Conservation (phyloP, 139 green algal genomes). For the Coelastrella sp. region DNA sequence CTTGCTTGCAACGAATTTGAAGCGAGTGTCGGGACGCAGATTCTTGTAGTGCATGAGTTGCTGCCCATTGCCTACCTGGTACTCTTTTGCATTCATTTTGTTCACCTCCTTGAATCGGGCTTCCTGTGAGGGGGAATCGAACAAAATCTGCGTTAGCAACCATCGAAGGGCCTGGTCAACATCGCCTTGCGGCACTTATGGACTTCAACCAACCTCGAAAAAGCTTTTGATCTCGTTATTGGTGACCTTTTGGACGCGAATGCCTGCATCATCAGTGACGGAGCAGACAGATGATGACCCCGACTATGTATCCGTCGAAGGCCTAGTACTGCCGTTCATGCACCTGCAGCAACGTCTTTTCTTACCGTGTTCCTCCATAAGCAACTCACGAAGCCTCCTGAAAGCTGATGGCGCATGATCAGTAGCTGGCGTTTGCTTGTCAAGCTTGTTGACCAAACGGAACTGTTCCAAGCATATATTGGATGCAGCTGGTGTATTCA, state of each 20-base stretch:
- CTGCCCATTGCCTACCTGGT: conserved; percentile 6
- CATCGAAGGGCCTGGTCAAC: background rate
- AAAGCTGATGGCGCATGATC: conserved; percentile 1
- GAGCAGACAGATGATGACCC: background rate
- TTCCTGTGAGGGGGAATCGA: background rate
- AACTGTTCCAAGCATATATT: background rate
- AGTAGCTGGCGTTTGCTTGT: background rate
- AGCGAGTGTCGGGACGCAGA: background rate
- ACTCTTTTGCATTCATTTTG: background rate
- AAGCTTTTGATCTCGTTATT: conserved; percentile 16
- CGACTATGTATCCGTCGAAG: background rate
- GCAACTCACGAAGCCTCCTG: background rate
- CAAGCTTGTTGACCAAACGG: background rate
- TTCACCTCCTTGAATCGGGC: background rate
- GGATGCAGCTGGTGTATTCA: background rate
- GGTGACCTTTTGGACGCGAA: background rate
- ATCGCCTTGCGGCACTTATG: background rate
- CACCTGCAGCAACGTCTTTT: background rate
- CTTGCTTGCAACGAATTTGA: background rate
- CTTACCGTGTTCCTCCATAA: background rate
- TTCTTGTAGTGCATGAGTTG: background rate
- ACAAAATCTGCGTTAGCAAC: background rate
- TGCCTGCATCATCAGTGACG: conserved; percentile 10
- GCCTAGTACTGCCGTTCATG: background rate
- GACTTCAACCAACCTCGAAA: background rate